Evolutionary conservation across 805 yeast species (phyloP).

Genomic region (Kodamaea sagamina): DNA sequence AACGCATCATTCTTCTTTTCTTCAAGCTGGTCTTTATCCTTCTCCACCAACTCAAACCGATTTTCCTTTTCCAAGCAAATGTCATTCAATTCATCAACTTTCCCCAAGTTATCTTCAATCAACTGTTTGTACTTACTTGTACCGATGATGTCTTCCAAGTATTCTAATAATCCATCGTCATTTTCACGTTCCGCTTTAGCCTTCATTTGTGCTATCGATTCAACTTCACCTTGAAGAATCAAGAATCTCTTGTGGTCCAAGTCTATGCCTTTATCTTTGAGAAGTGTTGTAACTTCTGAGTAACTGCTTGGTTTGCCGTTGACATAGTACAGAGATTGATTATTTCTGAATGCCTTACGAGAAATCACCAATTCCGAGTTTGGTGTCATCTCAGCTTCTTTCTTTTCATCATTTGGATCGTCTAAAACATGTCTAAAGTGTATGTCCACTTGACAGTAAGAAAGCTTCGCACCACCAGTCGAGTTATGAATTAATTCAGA

Average conservation of each 20-base stretch:
- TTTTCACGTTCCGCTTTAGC: constrained; percentile 90
- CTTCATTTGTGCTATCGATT: constrained; percentile 97
- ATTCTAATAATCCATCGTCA: constrained; percentile 93
- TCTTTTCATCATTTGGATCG: constrained; percentile 36
- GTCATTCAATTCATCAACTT: constrained; percentile 76
- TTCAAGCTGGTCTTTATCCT: constrained; percentile 63
- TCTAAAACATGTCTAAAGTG: constrained; percentile 80
- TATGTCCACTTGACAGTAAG: constrained; percentile 86
- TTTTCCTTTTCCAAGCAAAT: constrained; percentile 78
- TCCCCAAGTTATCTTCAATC: constrained; percentile 63
- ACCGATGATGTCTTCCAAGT: constrained; percentile 95
- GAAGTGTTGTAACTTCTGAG: constrained; percentile 71
- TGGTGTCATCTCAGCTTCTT: constrained; percentile 37
- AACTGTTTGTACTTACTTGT: constrained; percentile 79
- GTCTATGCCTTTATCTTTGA: constrained; percentile 85
- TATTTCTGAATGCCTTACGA: constrained; percentile 76
- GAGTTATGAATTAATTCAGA: constrained; percentile 93
- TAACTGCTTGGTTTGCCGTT: constrained; percentile 71
- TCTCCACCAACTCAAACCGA: constrained; percentile 76
- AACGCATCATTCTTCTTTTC: constrained; percentile 76
- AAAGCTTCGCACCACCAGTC: constrained; percentile 56
- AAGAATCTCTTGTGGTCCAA: constrained; percentile 92
- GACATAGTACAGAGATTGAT: constrained; percentile 75
- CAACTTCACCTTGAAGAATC: constrained; percentile 97
- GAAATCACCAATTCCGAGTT: constrained; percentile 68